Evolutionary conservation across 2,329 filamentous ascomycete species (phyloP).

Genomic region (Ophiosphaerella herpotricha): DNA sequence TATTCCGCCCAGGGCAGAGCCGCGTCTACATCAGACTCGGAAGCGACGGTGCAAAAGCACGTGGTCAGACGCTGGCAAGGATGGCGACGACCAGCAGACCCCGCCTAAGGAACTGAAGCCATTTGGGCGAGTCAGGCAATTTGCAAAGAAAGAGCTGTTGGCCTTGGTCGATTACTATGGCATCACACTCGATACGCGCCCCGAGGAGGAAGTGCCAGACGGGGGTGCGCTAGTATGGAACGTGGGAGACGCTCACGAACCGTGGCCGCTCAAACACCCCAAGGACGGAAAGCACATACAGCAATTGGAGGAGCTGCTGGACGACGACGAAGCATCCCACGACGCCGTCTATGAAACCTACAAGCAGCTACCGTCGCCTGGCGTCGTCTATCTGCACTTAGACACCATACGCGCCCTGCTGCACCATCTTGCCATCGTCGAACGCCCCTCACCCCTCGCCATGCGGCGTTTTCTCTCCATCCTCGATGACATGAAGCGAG

Average conservation of each 20-base stretch:
- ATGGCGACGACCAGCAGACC: slow-evolving; percentile 11
- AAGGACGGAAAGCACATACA: slow-evolving; percentile 44
- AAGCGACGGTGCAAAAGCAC: slow-evolving; percentile 25
- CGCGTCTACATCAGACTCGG: slow-evolving; percentile 8
- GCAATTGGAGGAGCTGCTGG: slow-evolving; percentile 46
- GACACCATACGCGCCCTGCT: slow-evolving; percentile 66
- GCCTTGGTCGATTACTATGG: slow-evolving; percentile 56
- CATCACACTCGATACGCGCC: slow-evolving; percentile 25
- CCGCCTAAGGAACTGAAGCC: slow-evolving; percentile 16
- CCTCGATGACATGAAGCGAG: slow-evolving; percentile 78
- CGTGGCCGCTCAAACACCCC: slow-evolving; percentile 37
- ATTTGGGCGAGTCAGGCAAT: slow-evolving; percentile 31
- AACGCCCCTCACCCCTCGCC: slow-evolving; percentile 55
- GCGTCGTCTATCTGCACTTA: slow-evolving; percentile 56
- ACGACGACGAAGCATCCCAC: slow-evolving; percentile 50
- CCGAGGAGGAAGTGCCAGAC: slow-evolving; percentile 40
- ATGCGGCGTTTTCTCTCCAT: slow-evolving; percentile 85
- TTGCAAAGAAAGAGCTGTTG: slow-evolving; percentile 51
- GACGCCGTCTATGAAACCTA: slow-evolving; percentile 60
- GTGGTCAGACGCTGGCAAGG: slow-evolving; percentile 4
- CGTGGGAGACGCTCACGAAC: slow-evolving; percentile 37
- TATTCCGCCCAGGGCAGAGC: slow-evolving; percentile 12
- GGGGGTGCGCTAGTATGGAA: slow-evolving; percentile 36
- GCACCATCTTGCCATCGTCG: slow-evolving; percentile 68
- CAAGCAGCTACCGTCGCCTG: slow-evolving; percentile 57